A percentile compares a stretch with the other conserved stretches of the same genome.
Conservation (phyloP, 208 protist species). For the Jaenimonas drosophilae region DNA sequence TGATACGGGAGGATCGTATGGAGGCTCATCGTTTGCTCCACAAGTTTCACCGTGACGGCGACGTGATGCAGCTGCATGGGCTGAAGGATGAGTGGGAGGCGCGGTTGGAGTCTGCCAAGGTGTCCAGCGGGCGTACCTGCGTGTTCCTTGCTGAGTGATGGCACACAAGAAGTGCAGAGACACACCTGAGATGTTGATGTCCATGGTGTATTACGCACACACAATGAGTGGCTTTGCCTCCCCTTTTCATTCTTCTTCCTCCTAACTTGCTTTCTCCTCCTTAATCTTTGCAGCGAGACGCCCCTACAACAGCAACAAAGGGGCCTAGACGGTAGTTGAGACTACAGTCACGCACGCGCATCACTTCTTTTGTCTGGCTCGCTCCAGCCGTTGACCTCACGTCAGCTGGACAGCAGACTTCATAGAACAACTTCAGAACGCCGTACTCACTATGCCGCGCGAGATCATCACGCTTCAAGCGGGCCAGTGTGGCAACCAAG, state of each 20-base stretch:
- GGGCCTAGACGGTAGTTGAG: neutral
- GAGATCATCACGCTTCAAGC: slow-evolving; percentile 99
- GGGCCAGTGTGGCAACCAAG: slow-evolving; percentile 96
- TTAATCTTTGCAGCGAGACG: slow-evolving; percentile 5
- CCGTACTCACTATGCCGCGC: slow-evolving; percentile 87
- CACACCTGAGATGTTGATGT: no score
- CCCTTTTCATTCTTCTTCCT: no score
- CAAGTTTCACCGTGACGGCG: slow-evolving; percentile 35
- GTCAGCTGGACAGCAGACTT: slow-evolving; percentile 1
- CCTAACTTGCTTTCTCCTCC: no score
- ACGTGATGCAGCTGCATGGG: slow-evolving; percentile 28
- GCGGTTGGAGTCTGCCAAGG: slow-evolving; percentile 28
- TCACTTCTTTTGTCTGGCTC: slow-evolving; percentile 4
- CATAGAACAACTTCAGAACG: neutral
- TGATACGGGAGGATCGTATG: slow-evolving; percentile 28
- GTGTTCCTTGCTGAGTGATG: no score
- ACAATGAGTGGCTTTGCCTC: no score
- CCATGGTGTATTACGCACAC: no score
- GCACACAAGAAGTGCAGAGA: no score
- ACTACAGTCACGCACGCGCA: neutral
- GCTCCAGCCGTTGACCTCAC: neutral
- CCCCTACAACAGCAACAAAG: neutral
- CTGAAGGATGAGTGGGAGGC: slow-evolving; percentile 26
- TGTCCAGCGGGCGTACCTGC: slow-evolving; percentile 7
- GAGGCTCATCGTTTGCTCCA: slow-evolving; percentile 26